These are phyloP conservation scores for Stylonectria norvegica DNA, from an alignment of 2,329 filamentous ascomycete species.

Conservation along the genomic window DNA sequence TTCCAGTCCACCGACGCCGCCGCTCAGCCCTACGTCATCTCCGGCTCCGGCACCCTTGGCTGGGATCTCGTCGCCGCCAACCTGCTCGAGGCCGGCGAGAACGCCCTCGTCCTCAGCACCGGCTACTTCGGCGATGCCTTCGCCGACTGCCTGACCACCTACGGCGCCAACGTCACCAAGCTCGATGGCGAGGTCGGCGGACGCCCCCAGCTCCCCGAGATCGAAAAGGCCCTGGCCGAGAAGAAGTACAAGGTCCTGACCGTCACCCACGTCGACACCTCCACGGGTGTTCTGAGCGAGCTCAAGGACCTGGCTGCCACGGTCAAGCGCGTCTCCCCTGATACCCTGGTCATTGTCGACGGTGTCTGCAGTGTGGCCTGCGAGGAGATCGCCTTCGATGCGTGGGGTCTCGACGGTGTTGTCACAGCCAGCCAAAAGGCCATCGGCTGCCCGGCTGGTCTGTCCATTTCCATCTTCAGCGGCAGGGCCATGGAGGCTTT, in stretches of 20 bases:
- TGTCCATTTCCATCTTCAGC: slow-evolving; percentile 93
- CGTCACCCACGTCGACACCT: slow-evolving; percentile 96
- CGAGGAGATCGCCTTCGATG: slow-evolving; percentile 94
- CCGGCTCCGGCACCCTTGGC: slow-evolving; percentile 89
- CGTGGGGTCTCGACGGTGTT: slow-evolving; percentile 89
- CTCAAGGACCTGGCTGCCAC: slow-evolving; percentile 79
- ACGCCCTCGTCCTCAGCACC: slow-evolving; percentile 88
- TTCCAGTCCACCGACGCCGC: slow-evolving; percentile 83
- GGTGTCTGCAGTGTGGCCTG: slow-evolving; percentile 96
- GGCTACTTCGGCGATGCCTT: slow-evolving; percentile 98
- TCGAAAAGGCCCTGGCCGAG: slow-evolving; percentile 83
- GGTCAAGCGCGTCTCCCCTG: slow-evolving; percentile 80
- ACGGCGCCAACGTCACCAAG: slow-evolving; percentile 86
- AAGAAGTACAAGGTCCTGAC: slow-evolving; percentile 94
- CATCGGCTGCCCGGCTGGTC: slow-evolving; percentile 89
- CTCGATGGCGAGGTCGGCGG: slow-evolving; percentile 85
- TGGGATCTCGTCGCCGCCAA: slow-evolving; percentile 98
- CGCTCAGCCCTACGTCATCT: slow-evolving; percentile 88
- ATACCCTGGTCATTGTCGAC: slow-evolving; percentile 89
- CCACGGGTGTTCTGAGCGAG: slow-evolving; percentile 91
- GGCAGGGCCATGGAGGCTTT: slow-evolving; percentile 79
- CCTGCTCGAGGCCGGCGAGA: slow-evolving; percentile 81
- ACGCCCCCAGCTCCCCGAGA: slow-evolving; percentile 78
- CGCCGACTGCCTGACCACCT: slow-evolving; percentile 85
- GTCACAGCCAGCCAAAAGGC: slow-evolving; percentile 96